Conservation (phyloP, 2,329 filamentous ascomycete genomes). For the Periconia macrospinosa region DNA sequence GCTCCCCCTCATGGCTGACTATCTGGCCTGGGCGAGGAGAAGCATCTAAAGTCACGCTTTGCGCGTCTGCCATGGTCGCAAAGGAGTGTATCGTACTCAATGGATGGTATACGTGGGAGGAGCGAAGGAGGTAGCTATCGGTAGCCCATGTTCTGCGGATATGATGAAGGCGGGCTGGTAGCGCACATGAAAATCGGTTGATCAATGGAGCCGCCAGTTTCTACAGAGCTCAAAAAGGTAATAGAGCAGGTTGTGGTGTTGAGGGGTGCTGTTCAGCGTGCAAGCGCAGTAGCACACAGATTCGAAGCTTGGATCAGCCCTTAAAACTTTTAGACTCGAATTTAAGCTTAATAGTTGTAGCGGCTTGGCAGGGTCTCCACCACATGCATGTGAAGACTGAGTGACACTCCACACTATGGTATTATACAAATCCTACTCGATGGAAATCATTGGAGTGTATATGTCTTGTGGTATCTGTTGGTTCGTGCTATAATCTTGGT, state of each 20-base stretch:
- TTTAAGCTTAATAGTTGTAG: slow-evolving; percentile 38
- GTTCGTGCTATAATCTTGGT: no score
- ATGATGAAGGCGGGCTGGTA: slow-evolving; percentile 12
- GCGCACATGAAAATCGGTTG: slow-evolving; percentile 24
- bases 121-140: slow-evolving; percentile 27
- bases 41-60: slow-evolving; percentile 27
- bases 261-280: neutral
- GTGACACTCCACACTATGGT: neutral
- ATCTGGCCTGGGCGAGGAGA: slow-evolving; percentile 32
- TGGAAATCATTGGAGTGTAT: no score
- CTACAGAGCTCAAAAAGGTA: neutral
- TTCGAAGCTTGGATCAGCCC: slow-evolving; percentile 5
- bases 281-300: no score
- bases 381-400: neutral
- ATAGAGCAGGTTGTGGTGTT: slow-evolving; percentile 2
- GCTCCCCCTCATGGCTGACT: slow-evolving; percentile 51
- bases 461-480: no score
- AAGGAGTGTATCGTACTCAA: slow-evolving; percentile 17
- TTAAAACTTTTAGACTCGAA: slow-evolving; percentile 26
- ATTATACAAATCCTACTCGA: no score
- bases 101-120: slow-evolving; percentile 16
- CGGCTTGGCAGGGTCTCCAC: slow-evolving; percentile 14
- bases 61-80: slow-evolving; percentile 12
- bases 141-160: slow-evolving; percentile 24
- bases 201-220: slow-evolving; percentile 24